A percentile compares a stretch with the other conserved stretches of the same genome.
These are phyloP conservation scores for Gastrolobium villosum DNA, from an alignment of 306 rosid species.

Conservation along the genomic window DNA sequence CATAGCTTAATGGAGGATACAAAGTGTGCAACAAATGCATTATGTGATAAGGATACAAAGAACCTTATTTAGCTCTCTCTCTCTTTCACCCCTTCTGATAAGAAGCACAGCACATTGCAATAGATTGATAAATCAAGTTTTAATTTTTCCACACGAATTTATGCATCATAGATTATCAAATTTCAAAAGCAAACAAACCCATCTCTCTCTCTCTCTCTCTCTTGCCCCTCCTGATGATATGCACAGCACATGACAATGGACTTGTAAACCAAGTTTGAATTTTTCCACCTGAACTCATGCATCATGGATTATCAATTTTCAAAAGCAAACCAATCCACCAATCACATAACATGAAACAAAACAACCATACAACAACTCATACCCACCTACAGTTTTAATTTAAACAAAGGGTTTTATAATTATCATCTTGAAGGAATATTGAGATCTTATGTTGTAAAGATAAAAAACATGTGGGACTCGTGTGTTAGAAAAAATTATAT, in stretches of 20 bases:
- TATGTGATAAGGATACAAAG: not conserved
- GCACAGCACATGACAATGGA: conserved; percentile 22
- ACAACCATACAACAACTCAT: not conserved
- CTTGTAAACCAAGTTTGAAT: not conserved
- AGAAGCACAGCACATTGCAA: conserved; percentile 26
- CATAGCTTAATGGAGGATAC: not conserved
- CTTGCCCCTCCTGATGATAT: not conserved
- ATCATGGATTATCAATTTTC: not conserved
- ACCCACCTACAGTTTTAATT: conserved; percentile 7
- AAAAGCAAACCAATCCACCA: conserved; percentile 6
- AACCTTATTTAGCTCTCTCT: not conserved
- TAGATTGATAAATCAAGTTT: not conserved
- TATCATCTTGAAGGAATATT: too few relatives aligned
- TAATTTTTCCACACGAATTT: conserved; percentile 22
- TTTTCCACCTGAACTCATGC: conserved; percentile 23
- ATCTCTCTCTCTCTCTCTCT: not conserved
- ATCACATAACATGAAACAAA: conserved; percentile 8
- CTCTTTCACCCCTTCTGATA: not conserved
- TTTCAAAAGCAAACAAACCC: conserved; percentile 27
- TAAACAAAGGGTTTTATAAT: too few relatives aligned
- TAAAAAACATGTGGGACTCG: too few relatives aligned
- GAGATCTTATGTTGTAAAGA: too few relatives aligned
- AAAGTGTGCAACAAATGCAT: conserved; percentile 29
- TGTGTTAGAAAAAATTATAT: too few relatives aligned
- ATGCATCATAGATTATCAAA: conserved; percentile 6